Conservation (phyloP, 2,329 filamentous ascomycete species). For the Didymella glomerata region DNA sequence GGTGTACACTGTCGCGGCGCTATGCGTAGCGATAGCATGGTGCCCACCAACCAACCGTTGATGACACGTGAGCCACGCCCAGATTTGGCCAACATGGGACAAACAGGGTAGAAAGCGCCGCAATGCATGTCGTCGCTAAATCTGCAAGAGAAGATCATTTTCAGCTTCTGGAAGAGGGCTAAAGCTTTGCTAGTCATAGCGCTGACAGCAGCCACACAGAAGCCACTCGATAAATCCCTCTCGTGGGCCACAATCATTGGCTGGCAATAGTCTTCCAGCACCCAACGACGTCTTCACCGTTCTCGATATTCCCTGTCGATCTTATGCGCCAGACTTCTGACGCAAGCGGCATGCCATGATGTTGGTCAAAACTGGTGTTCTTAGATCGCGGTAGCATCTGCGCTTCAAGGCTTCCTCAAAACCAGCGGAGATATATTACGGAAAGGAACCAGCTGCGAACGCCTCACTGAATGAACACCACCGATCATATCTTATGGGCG, state of each 20-base stretch:
- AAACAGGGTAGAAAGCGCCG: slow-evolving; percentile 5
- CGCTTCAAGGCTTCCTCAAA: background rate
- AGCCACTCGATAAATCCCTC: slow-evolving; percentile 7
- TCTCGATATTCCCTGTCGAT: background rate
- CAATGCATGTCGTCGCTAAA: background rate
- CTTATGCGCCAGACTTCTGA: background rate
- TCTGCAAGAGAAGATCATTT: slow-evolving; percentile 2
- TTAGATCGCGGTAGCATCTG: background rate
- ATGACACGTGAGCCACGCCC: slow-evolving; percentile 2
- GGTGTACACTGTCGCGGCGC: background rate
- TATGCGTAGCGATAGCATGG: background rate
- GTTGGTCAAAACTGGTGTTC: background rate
- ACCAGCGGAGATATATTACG: background rate
- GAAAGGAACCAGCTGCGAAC: slow-evolving; percentile 5
- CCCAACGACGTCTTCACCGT: background rate
- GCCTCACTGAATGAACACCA: background rate
- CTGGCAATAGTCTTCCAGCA: background rate
- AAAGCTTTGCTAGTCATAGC: background rate
- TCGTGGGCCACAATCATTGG: background rate
- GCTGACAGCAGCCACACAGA: slow-evolving; percentile 6
- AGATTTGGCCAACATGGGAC: background rate
- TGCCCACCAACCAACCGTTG: background rate
- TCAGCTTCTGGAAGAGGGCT: slow-evolving; percentile 18
- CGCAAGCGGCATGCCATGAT: background rate
- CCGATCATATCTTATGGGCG: slow-evolving; percentile 8